Base-by-base conservation (phyloP, 192 early-diverging fungal genomes). In the Coemansia brasiliensis region DNA sequence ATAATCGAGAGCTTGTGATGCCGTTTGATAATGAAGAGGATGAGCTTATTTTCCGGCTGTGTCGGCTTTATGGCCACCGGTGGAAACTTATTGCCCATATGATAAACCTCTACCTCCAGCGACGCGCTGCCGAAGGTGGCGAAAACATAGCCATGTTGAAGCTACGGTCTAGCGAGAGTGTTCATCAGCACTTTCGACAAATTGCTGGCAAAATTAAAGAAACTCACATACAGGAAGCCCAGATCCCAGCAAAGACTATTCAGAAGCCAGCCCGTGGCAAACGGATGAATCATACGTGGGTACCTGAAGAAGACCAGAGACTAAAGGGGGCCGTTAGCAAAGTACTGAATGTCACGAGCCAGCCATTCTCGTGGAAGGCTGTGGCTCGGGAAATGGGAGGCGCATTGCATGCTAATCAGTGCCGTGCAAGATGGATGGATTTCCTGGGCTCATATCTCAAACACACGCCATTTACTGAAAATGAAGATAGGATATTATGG, bases 401-500 rank as follows among this genome's bases (percentile, higher is more conserved):
- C 15, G 38, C 45, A 12, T 17, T 44, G 0, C 15, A 41, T 4
- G 27, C 27, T 29, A 3, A 29, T 6, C 27, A 29, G 27, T 29
- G 27, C 27, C 27, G 27, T 6, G 3, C 27, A 29, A 29, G 27
- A 29, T 29, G 49, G 32, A 3, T 50, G 24, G 29, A 50, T 50
- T 50, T 27, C 21, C 8, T 50, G 24, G 50, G 59, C 32, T 52
- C 52, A 16, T 54, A 69, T 46, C 35, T 69, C 37, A 53, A 55
- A 17, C 66, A 59, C 59, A 57, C 58, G 11, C 66, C 55, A 5
- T 69, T 61, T 26, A 55, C 59, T 4, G n/a, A 24, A 24, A 27
- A 42, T 15, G 66, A 69, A 22, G 66, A 69, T 59, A 35, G 35
- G 49, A 22, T 59, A 20, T 15, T 69, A 1, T 69, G 66, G 66